A percentile compares a stretch with the other conserved stretches of the same genome.
phyloP scores from a whole-genome alignment of 2,329 filamentous ascomycete genomes.

The Hymenoscyphus repandus region DNA sequence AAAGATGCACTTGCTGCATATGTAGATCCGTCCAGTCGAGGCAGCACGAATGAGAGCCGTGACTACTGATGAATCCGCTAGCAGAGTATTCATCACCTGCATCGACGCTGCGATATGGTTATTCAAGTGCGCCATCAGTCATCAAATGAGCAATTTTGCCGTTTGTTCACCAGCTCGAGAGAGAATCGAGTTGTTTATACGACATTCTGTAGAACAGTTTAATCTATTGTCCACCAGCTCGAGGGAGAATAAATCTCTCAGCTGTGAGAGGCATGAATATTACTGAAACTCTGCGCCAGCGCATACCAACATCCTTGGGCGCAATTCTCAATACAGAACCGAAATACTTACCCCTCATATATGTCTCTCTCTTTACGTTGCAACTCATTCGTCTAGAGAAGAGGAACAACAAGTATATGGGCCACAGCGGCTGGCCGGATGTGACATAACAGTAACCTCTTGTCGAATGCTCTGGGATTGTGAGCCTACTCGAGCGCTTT shows the following conservation, averaged over 20 bases:
- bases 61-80: constrained; percentile 1
- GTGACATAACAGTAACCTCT: background rate
- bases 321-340: constrained; percentile 10
- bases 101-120: background rate
- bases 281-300: constrained; percentile 31
- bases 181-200: constrained; percentile 20
- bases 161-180: background rate
- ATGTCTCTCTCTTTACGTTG: background rate
- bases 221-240: too few species aligned
- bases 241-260: too few species aligned
- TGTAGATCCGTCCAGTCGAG: constrained; percentile 25
- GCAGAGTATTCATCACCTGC: background rate
- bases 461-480: constrained; percentile 12
- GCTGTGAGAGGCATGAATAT: constrained; percentile 19
- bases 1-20: constrained; percentile 16
- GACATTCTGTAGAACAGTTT: too few species aligned
- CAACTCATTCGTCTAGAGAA: background rate
- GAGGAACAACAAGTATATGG: background rate
- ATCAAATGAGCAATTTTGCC: background rate
- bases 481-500: background rate
- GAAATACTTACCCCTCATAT: background rate
- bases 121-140: background rate
- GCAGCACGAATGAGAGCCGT: constrained; percentile 8
- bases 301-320: constrained; percentile 28
- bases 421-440: background rate